Conservation (phyloP, 2,329 filamentous ascomycete genomes). For the Penicillium sp. region DNA sequence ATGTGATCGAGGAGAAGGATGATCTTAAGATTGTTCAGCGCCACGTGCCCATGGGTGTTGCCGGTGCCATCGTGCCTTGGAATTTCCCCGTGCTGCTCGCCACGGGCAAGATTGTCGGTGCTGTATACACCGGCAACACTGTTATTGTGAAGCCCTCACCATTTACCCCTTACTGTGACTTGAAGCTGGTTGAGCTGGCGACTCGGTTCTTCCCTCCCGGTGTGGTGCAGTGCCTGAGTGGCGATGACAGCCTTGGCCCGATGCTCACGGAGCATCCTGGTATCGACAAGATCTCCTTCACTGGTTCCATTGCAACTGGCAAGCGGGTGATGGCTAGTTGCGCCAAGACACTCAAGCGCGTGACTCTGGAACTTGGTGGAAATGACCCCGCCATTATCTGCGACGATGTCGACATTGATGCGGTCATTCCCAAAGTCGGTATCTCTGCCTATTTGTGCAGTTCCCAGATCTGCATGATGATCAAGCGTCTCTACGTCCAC, state of each 20-base stretch:
- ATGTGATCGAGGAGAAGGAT: conserved; percentile 50
- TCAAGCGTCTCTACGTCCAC: conserved; percentile 62
- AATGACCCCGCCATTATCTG: conserved; percentile 58
- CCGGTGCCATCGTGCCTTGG: conserved; percentile 60
- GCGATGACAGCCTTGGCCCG: conserved; percentile 55
- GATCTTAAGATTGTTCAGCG: conserved; percentile 33
- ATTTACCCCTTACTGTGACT: conserved; percentile 53
- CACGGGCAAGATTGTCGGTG: conserved; percentile 52
- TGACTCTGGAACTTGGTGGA: conserved; percentile 56
- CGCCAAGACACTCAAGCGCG: conserved; percentile 53
- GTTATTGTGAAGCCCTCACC: conserved; percentile 56
- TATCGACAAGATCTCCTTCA: conserved; percentile 60
- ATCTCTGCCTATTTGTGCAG: conserved; percentile 53
- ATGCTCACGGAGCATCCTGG: conserved; percentile 54
- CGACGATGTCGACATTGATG: conserved; percentile 52
- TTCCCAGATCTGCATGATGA: conserved; percentile 56
- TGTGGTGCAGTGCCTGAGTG: conserved; percentile 57
- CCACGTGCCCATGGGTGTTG: conserved; percentile 41
- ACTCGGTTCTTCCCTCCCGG: conserved; percentile 53
- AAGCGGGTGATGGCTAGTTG: conserved; percentile 52
- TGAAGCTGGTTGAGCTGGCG: conserved; percentile 55
- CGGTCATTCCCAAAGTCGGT: conserved; percentile 46
- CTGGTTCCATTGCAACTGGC: conserved; percentile 54
- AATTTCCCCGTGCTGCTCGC: conserved; percentile 50
- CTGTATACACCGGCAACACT: conserved; percentile 54